Evolutionary conservation across 169 alveolate species (phyloP).

Genomic region (Eimeria falciformis): DNA sequence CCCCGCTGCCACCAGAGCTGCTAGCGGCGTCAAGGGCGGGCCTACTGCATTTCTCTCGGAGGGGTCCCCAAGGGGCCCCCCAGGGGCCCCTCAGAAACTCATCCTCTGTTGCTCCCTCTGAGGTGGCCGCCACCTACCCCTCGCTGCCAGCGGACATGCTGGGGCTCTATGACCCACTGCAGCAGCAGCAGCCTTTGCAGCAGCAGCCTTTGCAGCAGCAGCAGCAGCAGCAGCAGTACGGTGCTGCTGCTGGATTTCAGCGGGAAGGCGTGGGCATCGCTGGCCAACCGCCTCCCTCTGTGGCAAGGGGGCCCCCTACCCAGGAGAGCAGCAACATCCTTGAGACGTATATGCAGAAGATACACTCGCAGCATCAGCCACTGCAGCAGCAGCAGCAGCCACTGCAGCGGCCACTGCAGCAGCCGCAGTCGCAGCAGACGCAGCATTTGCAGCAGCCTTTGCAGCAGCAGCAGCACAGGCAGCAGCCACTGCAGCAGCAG

Average conservation of each 20-base stretch:
- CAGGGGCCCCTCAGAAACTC: background rate
- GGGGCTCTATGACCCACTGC: background rate
- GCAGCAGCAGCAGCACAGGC: background rate
- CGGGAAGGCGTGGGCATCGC: no score
- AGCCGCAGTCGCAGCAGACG: background rate
- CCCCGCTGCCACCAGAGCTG: slow-evolving; percentile 37
- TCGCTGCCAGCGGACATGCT: background rate
- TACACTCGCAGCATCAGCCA: background rate
- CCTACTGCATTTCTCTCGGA: background rate
- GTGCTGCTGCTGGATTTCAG: background rate
- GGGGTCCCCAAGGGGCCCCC: background rate
- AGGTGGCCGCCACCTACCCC: background rate
- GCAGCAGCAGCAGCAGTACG: background rate
- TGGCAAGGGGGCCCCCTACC: background rate
- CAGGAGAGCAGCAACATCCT: background rate
- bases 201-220: background rate
- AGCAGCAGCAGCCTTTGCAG: background rate
- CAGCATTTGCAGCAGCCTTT: background rate
- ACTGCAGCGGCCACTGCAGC: no score
- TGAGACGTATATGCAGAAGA: background rate
- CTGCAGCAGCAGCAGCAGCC: slow-evolving; percentile 6
- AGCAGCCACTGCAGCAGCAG: background rate
- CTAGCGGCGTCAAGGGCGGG: background rate
- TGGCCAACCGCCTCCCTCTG: background rate
- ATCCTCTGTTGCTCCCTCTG: background rate